These are phyloP conservation scores for Ambrosiella xylebori DNA, from an alignment of 2,329 filamentous ascomycete genomes.

Conservation along the genomic window DNA sequence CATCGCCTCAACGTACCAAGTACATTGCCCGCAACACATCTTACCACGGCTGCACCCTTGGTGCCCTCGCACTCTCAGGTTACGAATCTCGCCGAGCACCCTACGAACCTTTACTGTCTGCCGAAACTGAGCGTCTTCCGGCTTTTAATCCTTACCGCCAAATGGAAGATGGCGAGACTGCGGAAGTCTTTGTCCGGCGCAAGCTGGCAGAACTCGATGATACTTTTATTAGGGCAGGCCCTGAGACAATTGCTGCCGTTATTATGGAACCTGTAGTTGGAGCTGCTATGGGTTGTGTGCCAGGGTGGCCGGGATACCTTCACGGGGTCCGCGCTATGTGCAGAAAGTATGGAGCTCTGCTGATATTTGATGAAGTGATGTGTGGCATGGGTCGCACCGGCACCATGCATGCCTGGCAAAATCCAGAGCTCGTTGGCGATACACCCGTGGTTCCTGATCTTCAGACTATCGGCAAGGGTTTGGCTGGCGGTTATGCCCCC, in stretches of 20 bases:
- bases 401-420: constrained; percentile 43
- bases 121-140: constrained; percentile 42
- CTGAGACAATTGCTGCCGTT: constrained; percentile 52
- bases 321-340: constrained; percentile 50
- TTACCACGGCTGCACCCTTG: constrained; percentile 38
- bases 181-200: constrained; percentile 40
- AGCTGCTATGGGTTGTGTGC: constrained; percentile 50
- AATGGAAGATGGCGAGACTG: constrained; percentile 31
- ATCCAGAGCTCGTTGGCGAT: constrained; percentile 16
- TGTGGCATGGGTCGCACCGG: constrained; percentile 45
- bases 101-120: constrained; percentile 43
- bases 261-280: constrained; percentile 59
- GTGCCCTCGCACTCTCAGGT: constrained; percentile 46
- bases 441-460: constrained; percentile 44
- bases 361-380: constrained; percentile 72
- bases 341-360: constrained; percentile 49
- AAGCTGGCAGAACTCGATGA: constrained; percentile 48
- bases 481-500: constrained; percentile 46
- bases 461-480: constrained; percentile 47
- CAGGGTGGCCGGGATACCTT: constrained; percentile 51
- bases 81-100: constrained; percentile 41
- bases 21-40: constrained; percentile 28
- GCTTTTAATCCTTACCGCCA: constrained; percentile 51
- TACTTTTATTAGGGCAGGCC: constrained; percentile 46
- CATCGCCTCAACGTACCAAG: constrained; percentile 19